A percentile compares a stretch with the other conserved stretches of the same genome.
Evolutionary conservation across 345 rosid species (phyloP).

Genomic region (Lepidium aucheri): DNA sequence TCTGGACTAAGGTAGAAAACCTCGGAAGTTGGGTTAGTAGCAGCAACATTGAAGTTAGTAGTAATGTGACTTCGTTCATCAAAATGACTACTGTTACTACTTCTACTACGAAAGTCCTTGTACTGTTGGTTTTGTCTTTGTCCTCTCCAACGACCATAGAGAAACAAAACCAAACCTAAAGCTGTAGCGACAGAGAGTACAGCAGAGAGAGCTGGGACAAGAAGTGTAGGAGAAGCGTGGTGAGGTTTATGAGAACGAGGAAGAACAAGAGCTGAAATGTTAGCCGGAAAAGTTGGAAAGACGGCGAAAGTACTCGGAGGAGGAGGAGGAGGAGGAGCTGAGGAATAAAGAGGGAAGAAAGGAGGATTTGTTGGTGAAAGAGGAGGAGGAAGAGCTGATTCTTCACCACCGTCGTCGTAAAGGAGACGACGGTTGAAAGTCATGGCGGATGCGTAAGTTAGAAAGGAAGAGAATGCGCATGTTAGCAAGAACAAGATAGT

Average conservation of each 20-base stretch:
- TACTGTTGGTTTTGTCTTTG: constrained; percentile 24
- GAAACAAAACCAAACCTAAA: constrained; percentile 25
- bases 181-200: constrained; percentile 33
- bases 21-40: constrained; percentile 50
- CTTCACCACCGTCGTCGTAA: constrained; percentile 42
- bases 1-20: constrained; percentile 52
- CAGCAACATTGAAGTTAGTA: constrained; percentile 35
- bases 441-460: constrained; percentile 18
- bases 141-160: constrained; percentile 36
- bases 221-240: constrained; percentile 36
- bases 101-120: background rate
- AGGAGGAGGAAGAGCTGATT: constrained; percentile 28
- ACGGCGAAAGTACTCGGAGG: constrained; percentile 49
- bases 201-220: constrained; percentile 43
- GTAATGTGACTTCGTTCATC: constrained; percentile 17
- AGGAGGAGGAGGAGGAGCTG: constrained; percentile 56
- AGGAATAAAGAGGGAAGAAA: constrained; percentile 62
- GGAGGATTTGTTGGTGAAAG: constrained; percentile 45
- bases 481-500: constrained; percentile 26
- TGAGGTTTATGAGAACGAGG: constrained; percentile 49
- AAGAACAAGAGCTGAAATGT: constrained; percentile 71
- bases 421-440: constrained; percentile 57
- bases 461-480: background rate
- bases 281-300: constrained; percentile 82
- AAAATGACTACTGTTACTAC: constrained; percentile 7